Percentiles rank a stretch among this genome's conserved stretches.
Conservation (phyloP, 805 yeast species). For the Saccharomyces kudriavzevii region DNA sequence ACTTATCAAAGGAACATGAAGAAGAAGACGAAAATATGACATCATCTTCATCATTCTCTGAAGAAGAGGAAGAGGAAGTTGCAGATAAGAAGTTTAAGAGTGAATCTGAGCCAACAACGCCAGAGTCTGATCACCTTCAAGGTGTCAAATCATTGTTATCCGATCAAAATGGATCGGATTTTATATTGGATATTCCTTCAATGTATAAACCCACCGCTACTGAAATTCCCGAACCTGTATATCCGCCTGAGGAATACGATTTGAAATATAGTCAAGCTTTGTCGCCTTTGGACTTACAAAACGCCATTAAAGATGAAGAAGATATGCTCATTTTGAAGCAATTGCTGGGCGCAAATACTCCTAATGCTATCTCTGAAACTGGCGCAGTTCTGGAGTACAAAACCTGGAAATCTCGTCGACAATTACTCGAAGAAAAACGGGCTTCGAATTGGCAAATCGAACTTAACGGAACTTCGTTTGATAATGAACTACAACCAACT, state of each 20-base stretch:
- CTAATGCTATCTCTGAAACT: background rate
- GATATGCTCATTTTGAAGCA: slow-evolving; percentile 51
- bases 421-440: slow-evolving; percentile 6
- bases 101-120: slow-evolving; percentile 19
- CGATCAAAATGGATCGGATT: slow-evolving; percentile 1
- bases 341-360: slow-evolving; percentile 27
- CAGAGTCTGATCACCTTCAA: slow-evolving; percentile 15
- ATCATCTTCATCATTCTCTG: slow-evolving; percentile 7
- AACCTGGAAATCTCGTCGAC: slow-evolving; percentile 19
- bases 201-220: slow-evolving; percentile 44
- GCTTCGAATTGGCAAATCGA: slow-evolving; percentile 15
- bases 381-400: slow-evolving; percentile 10
- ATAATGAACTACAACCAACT: slow-evolving; percentile 19
- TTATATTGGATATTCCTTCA: slow-evolving; percentile 21
- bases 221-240: slow-evolving; percentile 48
- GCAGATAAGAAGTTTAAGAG: slow-evolving; percentile 17
- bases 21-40: slow-evolving; percentile 10
- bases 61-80: slow-evolving; percentile 13
- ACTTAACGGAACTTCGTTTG: slow-evolving; percentile 22
- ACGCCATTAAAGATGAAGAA: slow-evolving; percentile 61
- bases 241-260: slow-evolving; percentile 30
- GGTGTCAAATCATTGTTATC: slow-evolving; percentile 12
- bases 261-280: background rate
- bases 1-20: slow-evolving; percentile 7
- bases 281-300: slow-evolving; percentile 41